phyloP scores from a whole-genome alignment of 495 filamentous ascomycete genomes.

The Neurospora sp. region DNA sequence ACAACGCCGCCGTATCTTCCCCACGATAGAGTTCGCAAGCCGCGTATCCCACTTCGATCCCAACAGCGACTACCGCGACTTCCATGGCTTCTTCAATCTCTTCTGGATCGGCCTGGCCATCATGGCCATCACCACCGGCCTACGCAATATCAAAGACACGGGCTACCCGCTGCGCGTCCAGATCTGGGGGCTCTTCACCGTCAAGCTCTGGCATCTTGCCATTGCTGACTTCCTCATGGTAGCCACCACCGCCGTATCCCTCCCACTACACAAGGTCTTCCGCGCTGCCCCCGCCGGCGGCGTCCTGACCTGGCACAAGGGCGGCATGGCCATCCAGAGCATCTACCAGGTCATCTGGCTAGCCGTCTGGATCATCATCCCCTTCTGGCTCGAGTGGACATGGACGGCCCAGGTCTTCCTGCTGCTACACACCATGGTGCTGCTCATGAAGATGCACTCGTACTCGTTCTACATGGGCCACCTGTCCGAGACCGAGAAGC shows the following conservation, averaged over 20 bases:
- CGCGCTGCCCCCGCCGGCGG: slow-evolving; percentile 37
- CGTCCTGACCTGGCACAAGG: slow-evolving; percentile 58
- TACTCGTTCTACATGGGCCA: slow-evolving; percentile 98
- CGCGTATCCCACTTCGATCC: slow-evolving; percentile 95
- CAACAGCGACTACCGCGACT: slow-evolving; percentile 81
- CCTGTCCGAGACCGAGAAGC: slow-evolving; percentile 72
- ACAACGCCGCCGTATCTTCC: slow-evolving; percentile 75
- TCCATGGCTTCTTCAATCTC: slow-evolving; percentile 91
- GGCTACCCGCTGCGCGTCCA: slow-evolving; percentile 71
- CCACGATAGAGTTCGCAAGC: slow-evolving; percentile 88
- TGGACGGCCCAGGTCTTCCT: slow-evolving; percentile 93
- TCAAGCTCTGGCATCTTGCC: slow-evolving; percentile 78
- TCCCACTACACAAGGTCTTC: slow-evolving; percentile 68
- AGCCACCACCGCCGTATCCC: slow-evolving; percentile 52
- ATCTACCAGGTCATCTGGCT: slow-evolving; percentile 73
- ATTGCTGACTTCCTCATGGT: slow-evolving; percentile 81
- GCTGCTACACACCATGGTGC: slow-evolving; percentile 75
- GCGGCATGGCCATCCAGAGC: slow-evolving; percentile 73
- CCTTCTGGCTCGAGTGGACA: slow-evolving; percentile 82
- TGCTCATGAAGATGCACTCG: slow-evolving; percentile 98
- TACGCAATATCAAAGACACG: slow-evolving; percentile 91
- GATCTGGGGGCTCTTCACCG: slow-evolving; percentile 79
- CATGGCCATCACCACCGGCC: slow-evolving; percentile 86
- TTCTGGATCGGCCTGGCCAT: slow-evolving; percentile 96
- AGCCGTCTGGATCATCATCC: slow-evolving; percentile 73